phyloP scores from a whole-genome alignment of 1,139 yeast species.

The Hyphopichia wangnamkhiaoensis region DNA sequence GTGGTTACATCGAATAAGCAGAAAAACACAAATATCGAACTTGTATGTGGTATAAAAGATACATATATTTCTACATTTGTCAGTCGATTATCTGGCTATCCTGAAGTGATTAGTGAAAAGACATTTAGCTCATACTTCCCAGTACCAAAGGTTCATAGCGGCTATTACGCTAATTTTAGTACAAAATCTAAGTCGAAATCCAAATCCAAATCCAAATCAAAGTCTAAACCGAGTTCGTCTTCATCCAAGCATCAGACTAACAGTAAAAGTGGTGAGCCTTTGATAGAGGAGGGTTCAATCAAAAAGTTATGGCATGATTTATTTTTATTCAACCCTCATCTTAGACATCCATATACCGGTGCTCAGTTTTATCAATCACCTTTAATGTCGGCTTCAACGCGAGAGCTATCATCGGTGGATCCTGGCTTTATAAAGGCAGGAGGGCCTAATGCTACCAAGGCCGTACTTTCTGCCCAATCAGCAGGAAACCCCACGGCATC shows the following conservation, averaged over 20 bases:
- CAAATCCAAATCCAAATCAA: too few relatives aligned
- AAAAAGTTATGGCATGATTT: conserved; percentile 34
- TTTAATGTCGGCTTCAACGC: conserved; percentile 30
- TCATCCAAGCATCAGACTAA: neutral
- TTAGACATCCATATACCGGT: conserved; percentile 41
- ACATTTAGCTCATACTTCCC: conserved; percentile 37
- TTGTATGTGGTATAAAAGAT: conserved; percentile 33
- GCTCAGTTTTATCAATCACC: conserved; percentile 40
- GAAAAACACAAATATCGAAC: conserved; percentile 16
- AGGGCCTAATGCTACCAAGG: conserved; percentile 31
- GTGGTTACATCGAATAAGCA: conserved; percentile 20
- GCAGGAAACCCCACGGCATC: conserved; percentile 29
- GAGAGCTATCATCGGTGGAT: conserved; percentile 41
- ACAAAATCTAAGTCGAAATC: too few relatives aligned
- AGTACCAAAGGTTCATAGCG: conserved; percentile 17
- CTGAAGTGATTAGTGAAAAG: conserved; percentile 34
- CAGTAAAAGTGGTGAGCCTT: neutral
- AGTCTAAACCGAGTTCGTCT: neutral
- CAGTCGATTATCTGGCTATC: conserved; percentile 18
- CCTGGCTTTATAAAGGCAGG: conserved; percentile 28
- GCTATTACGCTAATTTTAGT: neutral
- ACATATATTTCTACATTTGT: conserved; percentile 28
- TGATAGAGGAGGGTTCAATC: conserved; percentile 26
- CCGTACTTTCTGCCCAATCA: conserved; percentile 34
- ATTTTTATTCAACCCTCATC: conserved; percentile 29